Evolutionary conservation across 1,284 basidiomycete genomes (phyloP), one percentile per base, ranked within the genome.

Genomic region (Amylostereum chailletii): DNA sequence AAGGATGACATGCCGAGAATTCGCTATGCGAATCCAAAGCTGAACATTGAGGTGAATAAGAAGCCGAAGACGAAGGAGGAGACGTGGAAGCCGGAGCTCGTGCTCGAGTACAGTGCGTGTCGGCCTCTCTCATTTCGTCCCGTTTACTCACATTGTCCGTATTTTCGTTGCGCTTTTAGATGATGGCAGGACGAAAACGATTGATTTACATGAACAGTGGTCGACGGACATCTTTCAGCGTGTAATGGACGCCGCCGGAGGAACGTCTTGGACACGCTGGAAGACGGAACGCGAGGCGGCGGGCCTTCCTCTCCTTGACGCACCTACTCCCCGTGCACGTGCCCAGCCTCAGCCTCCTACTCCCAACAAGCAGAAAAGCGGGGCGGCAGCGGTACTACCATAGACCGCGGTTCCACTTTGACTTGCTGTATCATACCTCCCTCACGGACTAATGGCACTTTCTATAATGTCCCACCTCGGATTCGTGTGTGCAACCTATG

Each of bases 1-100:
- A 86, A 84, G 59, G 80, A 89, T 40, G 73, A 86, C 26, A 65
- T 90, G 0, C 85, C 85, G 1, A 72, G 83, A 34, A 85, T 90
- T 69, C 80, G 76, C 5, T 87, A 77, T 62, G 79, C 77, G 1
- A 90, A 90, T 58, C 86, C 84, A 0, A 60, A 69, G 7, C 57
- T 86, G 31, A 68, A 75, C 26, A 79, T 89, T 32, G 62, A 74
- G 34, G 74, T 87, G 0, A 71, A 74, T 52, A 79, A 71, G 55
- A 58, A 72, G 32, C 66, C 64, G 32, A 83, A 82, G 62, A 66
- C 70, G 4, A 62, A 64, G 44, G 62, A 72, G n/a, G 81, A 83
- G 26, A 60, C 57, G 0, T 83, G 78, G 78, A 68, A 68, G 47
- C 77, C 83, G 0, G 74, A 80, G 54, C 71, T 86, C 58, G 64